These are phyloP conservation scores for Amanita subjunquillea DNA, from an alignment of 768 basidiomycete species.

Conservation along the genomic window DNA sequence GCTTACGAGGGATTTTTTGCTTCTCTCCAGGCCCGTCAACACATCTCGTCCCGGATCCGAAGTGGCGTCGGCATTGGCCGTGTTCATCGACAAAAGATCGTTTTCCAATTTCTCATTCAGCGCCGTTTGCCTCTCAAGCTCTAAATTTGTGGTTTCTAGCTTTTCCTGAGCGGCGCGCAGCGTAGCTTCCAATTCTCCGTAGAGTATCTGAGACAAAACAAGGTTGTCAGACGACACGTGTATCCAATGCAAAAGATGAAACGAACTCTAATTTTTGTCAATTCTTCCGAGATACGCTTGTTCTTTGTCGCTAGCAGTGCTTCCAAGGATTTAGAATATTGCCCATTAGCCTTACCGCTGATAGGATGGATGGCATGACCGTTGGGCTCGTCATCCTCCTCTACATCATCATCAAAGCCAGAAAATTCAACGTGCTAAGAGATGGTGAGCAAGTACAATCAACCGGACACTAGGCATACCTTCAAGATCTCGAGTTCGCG, in stretches of 20 bases:
- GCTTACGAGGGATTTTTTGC: conserved; percentile 38
- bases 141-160: conserved; percentile 45
- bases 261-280: conserved; percentile 78
- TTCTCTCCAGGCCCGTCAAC: conserved; percentile 65
- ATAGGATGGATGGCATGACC: conserved; percentile 64
- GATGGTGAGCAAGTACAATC: not conserved
- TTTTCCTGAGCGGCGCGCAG: conserved; percentile 47
- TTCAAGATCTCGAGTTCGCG: conserved; percentile 98
- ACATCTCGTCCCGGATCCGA: conserved; percentile 38
- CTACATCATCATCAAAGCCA: conserved; percentile 70
- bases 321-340: conserved; percentile 79
- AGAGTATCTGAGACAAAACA: conserved; percentile 50
- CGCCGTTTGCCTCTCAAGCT: conserved; percentile 66
- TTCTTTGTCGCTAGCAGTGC: conserved; percentile 89
- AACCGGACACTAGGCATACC: conserved; percentile 30
- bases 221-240: not conserved
- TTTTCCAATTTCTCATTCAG: conserved; percentile 90
- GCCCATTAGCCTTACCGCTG: conserved; percentile 68
- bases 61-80: conserved; percentile 30
- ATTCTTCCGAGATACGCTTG: conserved; percentile 82
- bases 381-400: conserved; percentile 37
- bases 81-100: conserved; percentile 78
- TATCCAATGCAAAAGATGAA: not conserved
- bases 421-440: conserved; percentile 91
- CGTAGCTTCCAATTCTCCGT: conserved; percentile 69